Conservation (phyloP, 495 filamentous ascomycete genomes). For the Chaetomidium leptoderma region DNA sequence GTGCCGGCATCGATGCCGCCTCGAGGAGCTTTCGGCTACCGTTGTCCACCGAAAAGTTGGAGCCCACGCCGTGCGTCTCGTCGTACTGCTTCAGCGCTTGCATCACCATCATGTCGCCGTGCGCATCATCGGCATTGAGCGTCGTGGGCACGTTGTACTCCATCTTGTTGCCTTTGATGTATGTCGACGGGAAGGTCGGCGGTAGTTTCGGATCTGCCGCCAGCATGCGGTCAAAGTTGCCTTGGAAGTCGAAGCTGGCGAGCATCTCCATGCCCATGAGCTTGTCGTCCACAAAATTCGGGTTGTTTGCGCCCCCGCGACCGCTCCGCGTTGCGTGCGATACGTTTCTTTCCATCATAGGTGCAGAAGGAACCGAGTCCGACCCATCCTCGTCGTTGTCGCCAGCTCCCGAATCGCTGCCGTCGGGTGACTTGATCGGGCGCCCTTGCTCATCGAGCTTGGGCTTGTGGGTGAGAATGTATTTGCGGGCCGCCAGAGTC, state of each 20-base stretch:
- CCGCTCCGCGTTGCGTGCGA: slow-evolving; percentile 73
- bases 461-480: slow-evolving; percentile 49
- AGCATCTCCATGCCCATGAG: slow-evolving; percentile 57
- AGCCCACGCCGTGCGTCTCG: slow-evolving; percentile 37
- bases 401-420: slow-evolving; percentile 50
- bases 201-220: slow-evolving; percentile 54
- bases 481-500: slow-evolving; percentile 58
- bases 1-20: slow-evolving; percentile 37
- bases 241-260: slow-evolving; percentile 59
- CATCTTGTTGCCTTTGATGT: slow-evolving; percentile 41
- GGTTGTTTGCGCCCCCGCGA: slow-evolving; percentile 51
- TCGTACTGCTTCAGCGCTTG: slow-evolving; percentile 45
- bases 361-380: slow-evolving; percentile 51
- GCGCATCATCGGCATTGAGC: slow-evolving; percentile 54
- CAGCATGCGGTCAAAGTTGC: slow-evolving; percentile 47
- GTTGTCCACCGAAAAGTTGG: slow-evolving; percentile 41
- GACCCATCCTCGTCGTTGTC: slow-evolving; percentile 43
- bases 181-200: slow-evolving; percentile 55
- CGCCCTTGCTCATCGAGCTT: slow-evolving; percentile 46
- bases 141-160: slow-evolving; percentile 47
- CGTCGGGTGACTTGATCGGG: slow-evolving; percentile 44
- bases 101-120: slow-evolving; percentile 58
- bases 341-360: slow-evolving; percentile 66
- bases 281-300: slow-evolving; percentile 52
- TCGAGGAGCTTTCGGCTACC: slow-evolving; percentile 45